Evolutionary conservation across 108 stramenopile genomes (phyloP).

Genomic region (Pseudonitzschia multiseries): DNA sequence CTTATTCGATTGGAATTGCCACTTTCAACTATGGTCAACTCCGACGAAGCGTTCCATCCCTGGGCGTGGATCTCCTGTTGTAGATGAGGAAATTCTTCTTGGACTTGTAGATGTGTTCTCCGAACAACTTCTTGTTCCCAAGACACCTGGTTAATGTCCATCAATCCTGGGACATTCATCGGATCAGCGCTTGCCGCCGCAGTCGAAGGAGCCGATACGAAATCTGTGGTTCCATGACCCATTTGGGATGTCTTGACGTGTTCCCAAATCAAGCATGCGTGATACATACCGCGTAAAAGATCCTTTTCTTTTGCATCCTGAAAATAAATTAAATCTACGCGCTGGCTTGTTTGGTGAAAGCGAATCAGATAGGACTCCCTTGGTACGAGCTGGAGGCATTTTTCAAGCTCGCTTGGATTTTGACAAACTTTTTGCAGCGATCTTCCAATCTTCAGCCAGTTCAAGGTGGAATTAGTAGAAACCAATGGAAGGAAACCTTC

Average conservation of each 20-base stretch:
- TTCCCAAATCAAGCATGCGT: slow-evolving; percentile 48
- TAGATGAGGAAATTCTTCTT: slow-evolving; percentile 9
- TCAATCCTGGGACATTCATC: not conserved
- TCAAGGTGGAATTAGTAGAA: slow-evolving; percentile 24
- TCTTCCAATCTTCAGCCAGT: slow-evolving; percentile 65
- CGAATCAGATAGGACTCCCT: slow-evolving; percentile 28
- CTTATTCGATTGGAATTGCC: slow-evolving; percentile 18
- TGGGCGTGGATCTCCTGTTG: slow-evolving; percentile 13
- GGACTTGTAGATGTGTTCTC: not conserved
- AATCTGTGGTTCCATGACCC: not conserved
- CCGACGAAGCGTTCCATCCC: slow-evolving; percentile 28
- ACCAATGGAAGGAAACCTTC: slow-evolving; percentile 70
- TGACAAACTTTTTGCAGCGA: slow-evolving; percentile 47
- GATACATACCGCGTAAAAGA: slow-evolving; percentile 66
- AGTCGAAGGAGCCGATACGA: not conserved
- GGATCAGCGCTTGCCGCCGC: not conserved
- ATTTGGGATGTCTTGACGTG: not conserved
- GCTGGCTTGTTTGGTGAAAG: slow-evolving; percentile 6
- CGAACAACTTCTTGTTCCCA: not conserved
- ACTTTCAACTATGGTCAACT: slow-evolving; percentile 21
- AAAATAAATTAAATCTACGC: slow-evolving; percentile 44
- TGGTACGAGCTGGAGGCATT: slow-evolving; percentile 11
- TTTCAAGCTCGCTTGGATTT: slow-evolving; percentile 40
- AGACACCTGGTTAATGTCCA: not conserved
- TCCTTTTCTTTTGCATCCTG: slow-evolving; percentile 53